Evolutionary conservation across 768 basidiomycete species (phyloP), one percentile per base, ranked within the genome.

Genomic region (Agrocybe pediades): DNA sequence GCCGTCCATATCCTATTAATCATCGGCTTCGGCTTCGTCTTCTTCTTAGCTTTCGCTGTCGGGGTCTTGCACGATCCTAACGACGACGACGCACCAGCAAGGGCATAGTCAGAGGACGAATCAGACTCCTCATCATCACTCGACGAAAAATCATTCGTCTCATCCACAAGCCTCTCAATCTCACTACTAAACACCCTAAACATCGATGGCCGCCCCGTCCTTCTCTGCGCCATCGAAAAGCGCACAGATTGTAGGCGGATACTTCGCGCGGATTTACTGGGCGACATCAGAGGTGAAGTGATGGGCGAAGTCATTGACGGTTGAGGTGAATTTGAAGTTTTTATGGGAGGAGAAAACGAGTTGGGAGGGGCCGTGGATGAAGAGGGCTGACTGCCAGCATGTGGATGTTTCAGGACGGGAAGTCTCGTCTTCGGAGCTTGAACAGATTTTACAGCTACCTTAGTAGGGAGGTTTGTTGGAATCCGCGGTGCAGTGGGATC

Each of bases 1-100:
- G 63, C 65, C 8, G 68, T 69, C 59, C 67, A 70, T 17, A 73
- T 69, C 40, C 69, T 64, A 47, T 68, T 67, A 17, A 65, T 51
- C n/a, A 44, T 40, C 4, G 59, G 61, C 25, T 39, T 58, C 4
- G 45, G 40, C 20, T 60, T 64, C 11, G n/a, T n/a, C n/a, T n/a
- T n/a, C n/a, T n/a, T n/a, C n/a, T n/a, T n/a, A n/a, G 26, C 21
- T 36, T 59, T 64, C n/a, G 60, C 39, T 30, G 54, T 60, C 26
- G 58, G 57, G 1, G 69, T 64, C 49, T 61, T 62, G 36, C n/a
- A n/a, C n/a, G n/a, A n/a, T n/a, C n/a, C n/a, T n/a, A 44, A 44
- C 16, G 44, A 39, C n/a, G 50, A 41, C 16, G 27, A 41, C 16
- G 8, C 9, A 29, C 6, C 16, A 15, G 9, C 29, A 19, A 53